These are phyloP conservation scores for Colletotrichum gigasporum DNA, from an alignment of 2,329 filamentous ascomycete genomes.

Conservation along the genomic window DNA sequence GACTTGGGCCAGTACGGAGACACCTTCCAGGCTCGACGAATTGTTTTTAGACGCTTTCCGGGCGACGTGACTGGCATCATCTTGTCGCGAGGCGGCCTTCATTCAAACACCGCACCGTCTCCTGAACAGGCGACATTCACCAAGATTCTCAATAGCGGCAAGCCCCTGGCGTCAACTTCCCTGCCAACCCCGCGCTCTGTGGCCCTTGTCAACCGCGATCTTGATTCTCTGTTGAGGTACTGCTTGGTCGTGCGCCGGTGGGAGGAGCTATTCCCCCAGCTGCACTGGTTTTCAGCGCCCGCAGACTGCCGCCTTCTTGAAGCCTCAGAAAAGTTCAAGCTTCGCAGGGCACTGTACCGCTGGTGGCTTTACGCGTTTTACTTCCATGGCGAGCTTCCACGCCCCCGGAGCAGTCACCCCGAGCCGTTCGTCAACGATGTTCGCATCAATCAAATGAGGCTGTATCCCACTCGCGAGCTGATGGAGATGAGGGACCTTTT, in stretches of 20 bases:
- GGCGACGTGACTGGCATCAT: slow-evolving; percentile 42
- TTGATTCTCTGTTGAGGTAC: slow-evolving; percentile 43
- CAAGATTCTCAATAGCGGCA: background rate
- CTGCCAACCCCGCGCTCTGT: slow-evolving; percentile 35
- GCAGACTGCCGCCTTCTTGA: slow-evolving; percentile 56
- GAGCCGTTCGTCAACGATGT: slow-evolving; percentile 51
- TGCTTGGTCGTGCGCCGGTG: slow-evolving; percentile 49
- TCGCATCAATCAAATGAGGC: slow-evolving; percentile 53
- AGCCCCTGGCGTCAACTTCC: background rate
- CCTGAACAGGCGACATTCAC: background rate
- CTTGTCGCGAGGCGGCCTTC: slow-evolving; percentile 18
- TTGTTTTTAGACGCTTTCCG: slow-evolving; percentile 49
- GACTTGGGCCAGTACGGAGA: slow-evolving; percentile 45
- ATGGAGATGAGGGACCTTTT: slow-evolving; percentile 57
- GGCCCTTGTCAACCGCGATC: slow-evolving; percentile 43
- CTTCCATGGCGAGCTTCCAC: slow-evolving; percentile 57
- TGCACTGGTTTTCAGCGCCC: slow-evolving; percentile 57
- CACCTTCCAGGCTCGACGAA: slow-evolving; percentile 48
- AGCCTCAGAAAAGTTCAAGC: slow-evolving; percentile 52
- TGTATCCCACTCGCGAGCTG: slow-evolving; percentile 53
- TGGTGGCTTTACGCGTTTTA: slow-evolving; percentile 66
- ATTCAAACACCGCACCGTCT: background rate
- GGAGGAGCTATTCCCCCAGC: slow-evolving; percentile 51
- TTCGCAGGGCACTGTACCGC: slow-evolving; percentile 59
- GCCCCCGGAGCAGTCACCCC: slow-evolving; percentile 47